These are phyloP conservation scores for Colletotrichum euphorbiae DNA, from an alignment of 2,329 filamentous ascomycete genomes.

Conservation along the genomic window DNA sequence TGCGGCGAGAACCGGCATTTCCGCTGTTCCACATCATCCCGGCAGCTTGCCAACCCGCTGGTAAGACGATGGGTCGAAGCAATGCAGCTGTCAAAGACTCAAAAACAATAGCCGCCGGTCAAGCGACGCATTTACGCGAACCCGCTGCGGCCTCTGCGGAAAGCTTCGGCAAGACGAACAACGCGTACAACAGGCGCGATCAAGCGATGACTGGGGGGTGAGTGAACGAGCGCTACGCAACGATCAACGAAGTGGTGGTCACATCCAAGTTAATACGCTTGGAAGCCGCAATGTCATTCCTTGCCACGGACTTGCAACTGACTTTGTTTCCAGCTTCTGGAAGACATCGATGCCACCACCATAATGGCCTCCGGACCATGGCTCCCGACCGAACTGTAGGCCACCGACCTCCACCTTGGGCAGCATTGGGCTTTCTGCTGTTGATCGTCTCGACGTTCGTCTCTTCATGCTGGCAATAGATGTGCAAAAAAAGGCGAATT, in stretches of 20 bases:
- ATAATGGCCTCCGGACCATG: background rate
- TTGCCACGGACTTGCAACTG: background rate
- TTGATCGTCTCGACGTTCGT: constrained; percentile 32
- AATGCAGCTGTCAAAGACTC: constrained; percentile 11
- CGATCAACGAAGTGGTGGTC: background rate
- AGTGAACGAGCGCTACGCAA: background rate
- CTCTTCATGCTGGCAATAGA: constrained; percentile 20
- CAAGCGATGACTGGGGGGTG: background rate
- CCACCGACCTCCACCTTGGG: constrained; percentile 36
- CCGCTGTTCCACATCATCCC: constrained; percentile 34
- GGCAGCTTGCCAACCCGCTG: constrained; percentile 14
- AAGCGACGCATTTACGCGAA: constrained; percentile 1
- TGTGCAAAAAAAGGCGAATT: constrained; percentile 17
- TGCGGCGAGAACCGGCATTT: constrained; percentile 35
- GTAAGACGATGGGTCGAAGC: constrained; percentile 6
- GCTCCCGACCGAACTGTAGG: constrained; percentile 29
- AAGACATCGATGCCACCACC: constrained; percentile 25
- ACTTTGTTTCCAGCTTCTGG: constrained; percentile 30
- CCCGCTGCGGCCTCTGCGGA: constrained; percentile 4
- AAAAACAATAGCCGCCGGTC: background rate
- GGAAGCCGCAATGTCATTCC: constrained; percentile 7
- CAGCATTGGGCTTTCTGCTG: constrained; percentile 31
- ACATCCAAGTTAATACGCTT: constrained; percentile 12
- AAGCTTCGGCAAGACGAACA: background rate
- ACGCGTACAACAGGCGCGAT: background rate